Evolutionary conservation across 495 filamentous ascomycete genomes (phyloP).

Genomic region (Pseudevernia furfuracea): DNA sequence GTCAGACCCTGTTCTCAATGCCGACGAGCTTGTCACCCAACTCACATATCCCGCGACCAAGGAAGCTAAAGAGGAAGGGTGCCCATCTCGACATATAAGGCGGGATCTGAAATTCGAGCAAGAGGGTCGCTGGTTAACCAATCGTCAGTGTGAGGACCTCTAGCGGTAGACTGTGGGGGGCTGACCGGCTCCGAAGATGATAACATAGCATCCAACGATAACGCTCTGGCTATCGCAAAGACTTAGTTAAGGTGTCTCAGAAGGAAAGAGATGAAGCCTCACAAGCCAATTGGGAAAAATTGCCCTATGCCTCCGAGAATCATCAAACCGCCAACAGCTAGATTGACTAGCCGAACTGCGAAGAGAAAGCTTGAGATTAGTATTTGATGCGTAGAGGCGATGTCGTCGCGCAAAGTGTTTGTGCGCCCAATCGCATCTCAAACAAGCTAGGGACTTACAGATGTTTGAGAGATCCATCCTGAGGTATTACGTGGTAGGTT

Average conservation of each 20-base stretch:
- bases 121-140: conserved; percentile 43
- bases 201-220: conserved; percentile 76
- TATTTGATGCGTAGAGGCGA: conserved; percentile 20
- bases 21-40: conserved; percentile 23
- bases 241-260: background rate
- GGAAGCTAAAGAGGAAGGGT: conserved; percentile 93
- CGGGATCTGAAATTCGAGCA: conserved; percentile 88
- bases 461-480: conserved; percentile 52
- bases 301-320: conserved; percentile 82
- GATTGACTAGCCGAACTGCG: conserved; percentile 82
- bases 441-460: conserved; percentile 38
- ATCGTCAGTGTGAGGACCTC: conserved; percentile 7
- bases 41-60: conserved; percentile 92
- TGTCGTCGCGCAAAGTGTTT: conserved; percentile 17
- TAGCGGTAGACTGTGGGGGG: conserved; percentile 4
- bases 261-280: conserved; percentile 25
- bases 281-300: conserved; percentile 61
- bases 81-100: conserved; percentile 88
- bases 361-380: conserved; percentile 19
- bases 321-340: conserved; percentile 82
- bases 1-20: conserved; percentile 20
- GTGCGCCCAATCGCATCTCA: conserved; percentile 22
- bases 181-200: conserved; percentile 83
- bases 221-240: conserved; percentile 33
- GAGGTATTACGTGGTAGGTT: background rate